Evolutionary conservation across 345 rosid species (phyloP), one percentile per base, ranked within the genome.

Genomic region (Hibiscus mutabilis): DNA sequence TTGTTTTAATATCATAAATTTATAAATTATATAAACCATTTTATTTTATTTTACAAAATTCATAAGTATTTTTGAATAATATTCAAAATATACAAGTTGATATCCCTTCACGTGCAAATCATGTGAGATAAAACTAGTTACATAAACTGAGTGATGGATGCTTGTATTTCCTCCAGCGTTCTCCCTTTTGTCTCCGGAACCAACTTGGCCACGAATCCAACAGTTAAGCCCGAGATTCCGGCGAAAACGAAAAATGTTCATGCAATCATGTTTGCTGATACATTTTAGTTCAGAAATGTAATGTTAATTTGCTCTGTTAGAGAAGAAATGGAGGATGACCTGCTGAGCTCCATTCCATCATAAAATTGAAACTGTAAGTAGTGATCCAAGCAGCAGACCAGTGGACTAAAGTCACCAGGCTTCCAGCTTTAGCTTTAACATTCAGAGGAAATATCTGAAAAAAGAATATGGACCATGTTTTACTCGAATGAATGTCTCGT

Each of bases 111-210:
- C n/a, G n/a, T n/a, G n/a, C n/a, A n/a, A n/a, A n/a, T n/a, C n/a
- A n/a, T n/a, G n/a, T n/a, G n/a, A n/a, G n/a, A n/a, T n/a, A n/a
- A n/a, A n/a, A n/a, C n/a, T n/a, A n/a, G n/a, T 29, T 49, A 16
- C 8, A n/a, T 5, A 49, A 5, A 49, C 4, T 5, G 15, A 52
- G 33, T 5, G 3, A 67, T 6, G 1, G 86, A 81, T 42, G 83
- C 76, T 73, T 85, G 89, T 74, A 86, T 69, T 69, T 86, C 89
- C 79, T 86, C 89, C 13, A 86, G 68, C 18, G 93, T 82, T 46
- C 62, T 76, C 16, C 88, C 91, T 68, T 81, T 86, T 5, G 88
- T 89, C 81, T 89, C 91, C 2, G 90, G 86, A 4, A 85, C 87
- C 62, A 82, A 13, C 71, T 71, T 76, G 35, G 80, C 76, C 0